These are phyloP conservation scores for Globisporangium splendens DNA, from an alignment of 352 stramenopile species.

Conservation along the genomic window DNA sequence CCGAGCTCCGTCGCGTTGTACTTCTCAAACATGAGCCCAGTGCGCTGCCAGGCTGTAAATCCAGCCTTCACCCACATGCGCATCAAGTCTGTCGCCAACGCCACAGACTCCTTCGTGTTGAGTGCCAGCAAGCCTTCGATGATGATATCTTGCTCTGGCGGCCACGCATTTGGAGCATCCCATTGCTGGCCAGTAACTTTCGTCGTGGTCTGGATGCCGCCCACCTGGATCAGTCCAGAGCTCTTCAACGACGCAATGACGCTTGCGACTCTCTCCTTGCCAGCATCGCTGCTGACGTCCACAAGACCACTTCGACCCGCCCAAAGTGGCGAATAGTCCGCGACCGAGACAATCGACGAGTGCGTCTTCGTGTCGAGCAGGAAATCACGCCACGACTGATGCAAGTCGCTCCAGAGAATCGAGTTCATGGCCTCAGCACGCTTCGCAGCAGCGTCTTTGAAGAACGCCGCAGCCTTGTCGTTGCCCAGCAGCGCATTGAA, in stretches of 20 bases:
- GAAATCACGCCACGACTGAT: constrained; percentile 66
- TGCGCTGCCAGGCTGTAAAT: constrained; percentile 65
- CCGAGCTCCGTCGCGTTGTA: constrained; percentile 39
- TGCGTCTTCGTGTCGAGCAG: constrained; percentile 42
- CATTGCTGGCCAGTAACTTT: constrained; percentile 81
- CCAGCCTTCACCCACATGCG: constrained; percentile 60
- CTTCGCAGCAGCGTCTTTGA: constrained; percentile 30
- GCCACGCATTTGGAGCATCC: constrained; percentile 84
- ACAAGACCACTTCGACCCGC: constrained; percentile 27
- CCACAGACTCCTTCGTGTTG: constrained; percentile 43
- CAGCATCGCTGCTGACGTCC: constrained; percentile 35
- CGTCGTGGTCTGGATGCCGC: constrained; percentile 64
- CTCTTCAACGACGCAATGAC: constrained; percentile 50
- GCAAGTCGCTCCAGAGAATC: constrained; percentile 59
- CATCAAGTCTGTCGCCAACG: constrained; percentile 46
- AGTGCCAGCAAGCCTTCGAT: constrained; percentile 66
- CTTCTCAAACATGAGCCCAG: constrained; percentile 85
- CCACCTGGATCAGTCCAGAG: constrained; percentile 58
- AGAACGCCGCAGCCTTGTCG: constrained; percentile 33
- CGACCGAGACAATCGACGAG: constrained; percentile 46
- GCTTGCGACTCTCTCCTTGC: constrained; percentile 26
- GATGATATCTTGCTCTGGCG: constrained; percentile 77
- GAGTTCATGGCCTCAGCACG: constrained; percentile 57
- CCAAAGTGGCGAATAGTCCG: constrained; percentile 75
- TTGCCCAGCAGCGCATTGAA: constrained; percentile 54